Evolutionary conservation across 2,329 filamentous ascomycete genomes (phyloP).

Genomic region (Colletotrichum sp.): DNA sequence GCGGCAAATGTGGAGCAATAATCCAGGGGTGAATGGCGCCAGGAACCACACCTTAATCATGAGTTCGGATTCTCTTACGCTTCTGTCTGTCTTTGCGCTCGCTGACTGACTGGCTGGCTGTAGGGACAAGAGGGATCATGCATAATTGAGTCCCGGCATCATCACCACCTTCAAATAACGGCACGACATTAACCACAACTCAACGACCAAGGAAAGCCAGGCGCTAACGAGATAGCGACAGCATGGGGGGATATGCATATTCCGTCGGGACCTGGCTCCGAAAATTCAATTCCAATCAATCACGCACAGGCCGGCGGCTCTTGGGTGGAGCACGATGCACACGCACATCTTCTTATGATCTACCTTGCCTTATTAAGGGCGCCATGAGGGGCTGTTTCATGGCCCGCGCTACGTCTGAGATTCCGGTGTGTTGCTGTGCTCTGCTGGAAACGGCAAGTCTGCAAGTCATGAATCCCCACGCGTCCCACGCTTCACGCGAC

Average conservation of each 20-base stretch:
- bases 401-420: conserved; percentile 14
- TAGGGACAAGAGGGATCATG: background rate
- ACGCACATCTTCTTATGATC: conserved; percentile 7
- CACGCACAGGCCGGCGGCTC: background rate
- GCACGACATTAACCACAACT: background rate
- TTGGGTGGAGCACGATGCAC: background rate
- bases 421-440: background rate
- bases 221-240: background rate
- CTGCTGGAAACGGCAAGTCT: background rate
- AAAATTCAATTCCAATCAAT: background rate
- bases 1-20: conserved; percentile 2
- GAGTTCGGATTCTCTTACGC: background rate
- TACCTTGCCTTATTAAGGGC: conserved; percentile 19
- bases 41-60: background rate
- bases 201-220: background rate
- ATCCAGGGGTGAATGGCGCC: conserved; percentile 1
- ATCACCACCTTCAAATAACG: background rate
- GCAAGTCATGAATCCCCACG: background rate
- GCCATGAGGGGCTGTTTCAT: conserved; percentile 13
- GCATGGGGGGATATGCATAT: background rate
- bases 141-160: background rate
- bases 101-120: background rate
- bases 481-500: background rate
- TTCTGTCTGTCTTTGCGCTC: background rate
- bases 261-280: background rate